Percentiles rank a stretch among this genome's conserved stretches.
Conservation (phyloP, 371 early-diverging fungal species). For the Dinochytrium kinnereticum region DNA sequence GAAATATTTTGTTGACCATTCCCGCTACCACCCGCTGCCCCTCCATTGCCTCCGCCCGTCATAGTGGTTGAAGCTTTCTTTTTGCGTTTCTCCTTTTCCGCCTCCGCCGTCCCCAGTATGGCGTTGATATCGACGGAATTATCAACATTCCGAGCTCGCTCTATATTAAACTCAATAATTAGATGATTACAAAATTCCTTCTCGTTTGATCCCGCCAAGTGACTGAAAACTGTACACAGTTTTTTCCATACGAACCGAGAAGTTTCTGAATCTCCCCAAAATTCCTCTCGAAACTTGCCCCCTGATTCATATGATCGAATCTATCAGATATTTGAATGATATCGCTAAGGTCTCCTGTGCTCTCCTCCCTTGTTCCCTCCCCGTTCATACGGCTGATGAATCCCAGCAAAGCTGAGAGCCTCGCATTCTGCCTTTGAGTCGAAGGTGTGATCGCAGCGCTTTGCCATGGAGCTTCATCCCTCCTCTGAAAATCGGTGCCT, state of each 20-base stretch:
- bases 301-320: constrained; percentile 21
- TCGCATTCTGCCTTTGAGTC: constrained; percentile 38
- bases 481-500: neutral
- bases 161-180: too few species aligned
- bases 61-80: neutral
- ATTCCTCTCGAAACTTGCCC: constrained; percentile 42
- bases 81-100: constrained; percentile 13
- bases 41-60: neutral
- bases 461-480: constrained; percentile 14
- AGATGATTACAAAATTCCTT: too few species aligned
- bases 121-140: constrained; percentile 1
- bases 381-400: constrained; percentile 31
- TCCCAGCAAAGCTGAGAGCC: constrained; percentile 33
- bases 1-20: neutral
- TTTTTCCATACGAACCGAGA: constrained; percentile 37
- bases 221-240: too few species aligned
- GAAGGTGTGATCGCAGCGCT: constrained; percentile 31
- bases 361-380: constrained; percentile 16
- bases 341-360: constrained; percentile 4
- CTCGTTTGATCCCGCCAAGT: too few species aligned
- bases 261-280: constrained; percentile 47
- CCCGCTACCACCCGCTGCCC: neutral
- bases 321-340: constrained; percentile 6
- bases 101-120: neutral
- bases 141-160: constrained; percentile 35